Evolutionary conservation across 2,329 filamentous ascomycete genomes (phyloP).

Genomic region (Aspergillus hortae): DNA sequence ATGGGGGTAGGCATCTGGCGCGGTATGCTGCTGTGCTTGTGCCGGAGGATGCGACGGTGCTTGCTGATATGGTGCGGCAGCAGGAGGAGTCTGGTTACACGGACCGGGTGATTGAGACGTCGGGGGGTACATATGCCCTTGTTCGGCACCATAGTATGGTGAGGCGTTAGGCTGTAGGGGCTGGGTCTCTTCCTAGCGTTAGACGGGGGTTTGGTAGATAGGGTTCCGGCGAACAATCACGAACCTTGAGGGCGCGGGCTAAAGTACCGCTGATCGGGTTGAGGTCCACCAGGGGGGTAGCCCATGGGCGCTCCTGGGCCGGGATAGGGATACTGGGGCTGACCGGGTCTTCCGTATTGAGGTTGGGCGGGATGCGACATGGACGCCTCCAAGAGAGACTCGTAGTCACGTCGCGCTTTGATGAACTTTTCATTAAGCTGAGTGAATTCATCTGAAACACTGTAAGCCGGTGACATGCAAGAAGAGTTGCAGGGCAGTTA

Average conservation of each 20-base stretch:
- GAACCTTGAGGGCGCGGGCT: constrained; percentile 49
- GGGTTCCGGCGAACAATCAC: constrained; percentile 23
- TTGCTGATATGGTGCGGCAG: constrained; percentile 26
- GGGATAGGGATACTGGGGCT: constrained; percentile 34
- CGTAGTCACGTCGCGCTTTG: constrained; percentile 95
- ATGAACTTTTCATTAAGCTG: constrained; percentile 99
- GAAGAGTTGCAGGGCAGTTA: constrained; percentile 35
- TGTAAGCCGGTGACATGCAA: constrained; percentile 12
- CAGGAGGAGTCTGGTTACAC: constrained; percentile 33
- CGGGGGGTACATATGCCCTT: constrained; percentile 39
- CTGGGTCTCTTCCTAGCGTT: constrained; percentile 25
- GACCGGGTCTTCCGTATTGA: constrained; percentile 63
- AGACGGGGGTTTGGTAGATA: constrained; percentile 24
- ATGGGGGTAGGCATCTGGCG: constrained; percentile 42
- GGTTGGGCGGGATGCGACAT: constrained; percentile 90
- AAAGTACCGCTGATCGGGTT: constrained; percentile 67
- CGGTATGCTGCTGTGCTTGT: constrained; percentile 46
- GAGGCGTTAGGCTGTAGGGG: constrained; percentile 47
- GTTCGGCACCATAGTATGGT: constrained; percentile 64
- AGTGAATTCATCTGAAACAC: constrained; percentile 80
- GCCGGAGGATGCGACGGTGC: constrained; percentile 25
- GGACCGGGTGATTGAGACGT: constrained; percentile 40
- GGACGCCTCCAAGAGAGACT: constrained; percentile 89
- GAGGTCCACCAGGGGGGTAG: constrained; percentile 35
- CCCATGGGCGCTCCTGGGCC: constrained; percentile 26